Percentiles rank a stretch among this genome's conserved stretches.
Evolutionary conservation across 176 grass and related monocot genomes (phyloP).

Genomic region (Cymbopogon citratus): DNA sequence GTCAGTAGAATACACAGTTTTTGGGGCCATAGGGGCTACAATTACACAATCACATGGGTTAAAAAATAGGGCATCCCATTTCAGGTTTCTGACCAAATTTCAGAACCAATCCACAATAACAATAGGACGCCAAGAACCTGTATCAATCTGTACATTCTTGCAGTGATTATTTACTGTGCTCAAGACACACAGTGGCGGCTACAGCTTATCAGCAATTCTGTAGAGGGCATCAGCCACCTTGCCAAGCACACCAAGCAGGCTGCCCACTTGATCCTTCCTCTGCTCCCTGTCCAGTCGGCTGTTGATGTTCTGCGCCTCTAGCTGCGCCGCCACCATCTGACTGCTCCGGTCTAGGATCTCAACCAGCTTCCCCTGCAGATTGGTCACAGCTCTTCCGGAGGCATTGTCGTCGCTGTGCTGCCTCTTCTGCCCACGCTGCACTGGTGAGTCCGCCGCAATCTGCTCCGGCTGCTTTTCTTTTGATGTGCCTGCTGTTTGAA

Average conservation of each 20-base stretch:
- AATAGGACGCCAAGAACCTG: slow-evolving; percentile 15
- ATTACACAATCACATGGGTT: background rate
- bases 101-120: slow-evolving; percentile 31
- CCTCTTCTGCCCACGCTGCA: slow-evolving; percentile 47
- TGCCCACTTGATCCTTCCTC: slow-evolving; percentile 69
- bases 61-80: slow-evolving; percentile 2
- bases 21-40: background rate
- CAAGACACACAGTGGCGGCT: slow-evolving; percentile 25
- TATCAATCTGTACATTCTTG: slow-evolving; percentile 41
- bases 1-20: slow-evolving; percentile 17
- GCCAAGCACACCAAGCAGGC: slow-evolving; percentile 69
- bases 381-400: background rate
- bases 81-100: slow-evolving; percentile 30
- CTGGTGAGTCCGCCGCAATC: slow-evolving; percentile 24
- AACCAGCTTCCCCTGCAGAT: slow-evolving; percentile 46
- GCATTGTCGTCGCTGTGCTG: slow-evolving; percentile 33
- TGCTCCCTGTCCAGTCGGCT: slow-evolving; percentile 88
- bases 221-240: slow-evolving; percentile 88
- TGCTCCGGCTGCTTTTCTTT: slow-evolving; percentile 63
- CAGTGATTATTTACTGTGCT: slow-evolving; percentile 33
- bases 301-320: slow-evolving; percentile 83
- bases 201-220: slow-evolving; percentile 95
- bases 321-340: slow-evolving; percentile 48
- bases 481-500: slow-evolving; percentile 46
- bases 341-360: slow-evolving; percentile 70